Base-by-base conservation (phyloP, 306 rosid genomes). In the Glycine soja region DNA sequence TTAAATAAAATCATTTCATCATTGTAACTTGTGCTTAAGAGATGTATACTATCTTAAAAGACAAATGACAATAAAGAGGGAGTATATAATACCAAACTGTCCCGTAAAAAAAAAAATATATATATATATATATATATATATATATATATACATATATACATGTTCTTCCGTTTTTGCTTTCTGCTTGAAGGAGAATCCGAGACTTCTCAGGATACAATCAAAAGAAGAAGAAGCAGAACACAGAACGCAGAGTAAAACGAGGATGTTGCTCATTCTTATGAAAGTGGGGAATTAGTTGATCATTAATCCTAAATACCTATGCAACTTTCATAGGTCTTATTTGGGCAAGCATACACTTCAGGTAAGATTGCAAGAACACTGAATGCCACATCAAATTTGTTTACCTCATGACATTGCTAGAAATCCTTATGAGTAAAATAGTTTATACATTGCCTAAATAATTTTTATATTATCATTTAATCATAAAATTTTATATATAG, bases 321-420 rank as follows among this genome's bases (percentile, higher is more conserved):
- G 99, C 97, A 82, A 95, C 99, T 74, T 42, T 89, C 8, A 18
- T 89, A 42, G 97, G 97, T 63, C 90, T 95, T 59, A 81, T 85
- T 78, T 95, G 99, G 99, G 88, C 98, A 40, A 76, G 90, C 86
- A 87, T 95, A 79, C 91, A 87, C 64, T 95, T 85, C 91, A 95
- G 85, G 99, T 90, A 72, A 86, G 24, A 19, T 19, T 19, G 24
- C 1, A 19, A 19, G 70, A 52, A 47, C 52, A 14, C 4, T 36
- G 38, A 36, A 4, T 13, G 68, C 24, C 69, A 24, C 56, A 66
- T 48, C 67, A 58, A 51, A 78, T 61, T 53, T 75, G 24, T 61
- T 64, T 66, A 52, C 46, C 10, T 69, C 72, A 68, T 45, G 40
- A 12, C 13, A 51, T 16, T 56, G 19, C 24, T 52, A 64, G 16